Evolutionary conservation across 345 rosid genomes (phyloP).

Genomic region (Citrus trifoliata): DNA sequence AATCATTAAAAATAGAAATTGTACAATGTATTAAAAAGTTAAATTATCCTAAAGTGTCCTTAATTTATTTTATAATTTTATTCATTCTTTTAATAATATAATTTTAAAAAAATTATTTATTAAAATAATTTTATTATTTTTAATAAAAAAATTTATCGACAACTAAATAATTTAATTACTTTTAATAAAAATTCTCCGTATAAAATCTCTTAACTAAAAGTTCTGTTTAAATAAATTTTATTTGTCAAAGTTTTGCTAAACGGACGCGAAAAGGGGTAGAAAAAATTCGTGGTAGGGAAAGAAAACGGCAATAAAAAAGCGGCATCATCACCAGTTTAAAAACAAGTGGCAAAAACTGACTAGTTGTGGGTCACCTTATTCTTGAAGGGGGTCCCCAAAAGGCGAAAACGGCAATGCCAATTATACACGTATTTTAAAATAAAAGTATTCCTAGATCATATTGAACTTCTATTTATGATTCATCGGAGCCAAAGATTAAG

Average conservation of each 20-base stretch:
- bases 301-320: background rate
- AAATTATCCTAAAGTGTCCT: accelerated
- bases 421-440: background rate
- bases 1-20: accelerated
- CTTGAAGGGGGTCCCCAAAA: background rate
- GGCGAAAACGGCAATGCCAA: background rate
- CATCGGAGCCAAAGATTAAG: background rate
- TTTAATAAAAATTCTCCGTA: too few relatives aligned
- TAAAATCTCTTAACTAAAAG: too few relatives aligned
- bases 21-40: too few relatives aligned
- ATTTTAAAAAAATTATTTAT: too few relatives aligned
- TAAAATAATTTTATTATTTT: too few relatives aligned
- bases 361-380: background rate
- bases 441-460: background rate
- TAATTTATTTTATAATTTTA: too few relatives aligned
- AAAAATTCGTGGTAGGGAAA: background rate
- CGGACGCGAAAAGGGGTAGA: too few relatives aligned
- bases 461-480: background rate
- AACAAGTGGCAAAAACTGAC: background rate
- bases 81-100: too few relatives aligned
- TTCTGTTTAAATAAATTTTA: too few relatives aligned
- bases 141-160: too few relatives aligned
- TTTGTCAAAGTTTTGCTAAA: too few relatives aligned
- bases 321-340: background rate
- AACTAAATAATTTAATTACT: too few relatives aligned